These are phyloP conservation scores for Dactylellina leptospora DNA, from an alignment of 2,329 filamentous ascomycete genomes.

Conservation along the genomic window DNA sequence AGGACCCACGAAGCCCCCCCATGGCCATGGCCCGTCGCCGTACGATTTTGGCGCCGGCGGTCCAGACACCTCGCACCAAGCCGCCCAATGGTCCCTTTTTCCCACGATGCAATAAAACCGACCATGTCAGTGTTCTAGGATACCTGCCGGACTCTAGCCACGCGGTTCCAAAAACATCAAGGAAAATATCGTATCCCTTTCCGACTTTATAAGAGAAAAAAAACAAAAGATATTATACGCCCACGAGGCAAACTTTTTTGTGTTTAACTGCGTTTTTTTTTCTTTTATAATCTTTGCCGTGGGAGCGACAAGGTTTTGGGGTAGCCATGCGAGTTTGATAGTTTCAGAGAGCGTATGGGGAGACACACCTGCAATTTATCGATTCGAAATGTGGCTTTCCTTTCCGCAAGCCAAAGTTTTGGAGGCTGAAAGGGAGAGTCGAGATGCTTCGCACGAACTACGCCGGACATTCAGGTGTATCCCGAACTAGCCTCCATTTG, in stretches of 20 bases:
- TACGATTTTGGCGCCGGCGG: conserved; percentile 51
- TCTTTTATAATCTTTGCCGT: conserved; percentile 46
- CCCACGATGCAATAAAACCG: conserved; percentile 12
- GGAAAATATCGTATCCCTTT: background rate
- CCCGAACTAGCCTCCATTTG: conserved; percentile 19
- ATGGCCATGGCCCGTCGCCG: conserved; percentile 51
- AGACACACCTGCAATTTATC: conserved; percentile 52
- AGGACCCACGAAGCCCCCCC: conserved; percentile 29
- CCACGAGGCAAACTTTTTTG: no score
- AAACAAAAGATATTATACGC: no score
- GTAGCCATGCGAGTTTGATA: conserved; percentile 51
- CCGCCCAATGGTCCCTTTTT: conserved; percentile 15
- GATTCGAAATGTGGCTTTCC: conserved; percentile 53
- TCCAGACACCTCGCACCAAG: conserved; percentile 35
- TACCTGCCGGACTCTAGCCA: conserved; percentile 6
- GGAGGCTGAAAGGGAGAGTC: conserved; percentile 52
- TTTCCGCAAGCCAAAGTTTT: conserved; percentile 36
- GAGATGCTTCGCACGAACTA: conserved; percentile 50
- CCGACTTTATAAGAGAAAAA: background rate
- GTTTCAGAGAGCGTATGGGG: conserved; percentile 52
- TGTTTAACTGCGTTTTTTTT: conserved; percentile 28
- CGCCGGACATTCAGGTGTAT: conserved; percentile 26
- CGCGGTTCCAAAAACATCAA: background rate
- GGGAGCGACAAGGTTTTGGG: conserved; percentile 49
- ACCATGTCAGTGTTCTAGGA: background rate